Percentiles rank a stretch among this genome's conserved stretches.
phyloP scores from a whole-genome alignment of 2,329 filamentous ascomycete species.

The Allantophomopsis lycopodina region DNA sequence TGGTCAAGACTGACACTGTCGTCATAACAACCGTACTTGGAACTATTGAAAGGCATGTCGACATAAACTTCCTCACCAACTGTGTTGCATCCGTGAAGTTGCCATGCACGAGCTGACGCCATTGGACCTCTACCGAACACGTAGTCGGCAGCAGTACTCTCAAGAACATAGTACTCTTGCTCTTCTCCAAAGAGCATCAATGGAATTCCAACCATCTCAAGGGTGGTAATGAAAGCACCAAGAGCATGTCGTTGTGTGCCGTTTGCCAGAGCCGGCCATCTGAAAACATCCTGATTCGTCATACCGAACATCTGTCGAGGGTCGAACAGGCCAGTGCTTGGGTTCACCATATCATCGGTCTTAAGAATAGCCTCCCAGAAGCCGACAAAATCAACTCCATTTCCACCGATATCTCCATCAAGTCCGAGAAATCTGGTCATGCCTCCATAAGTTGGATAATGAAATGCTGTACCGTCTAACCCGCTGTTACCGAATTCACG shows the following conservation, averaged over 20 bases:
- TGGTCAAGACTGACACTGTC: slow-evolving; percentile 43
- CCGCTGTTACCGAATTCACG: slow-evolving; percentile 35
- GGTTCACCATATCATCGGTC: slow-evolving; percentile 45
- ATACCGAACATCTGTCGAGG: slow-evolving; percentile 50
- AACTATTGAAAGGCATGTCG: slow-evolving; percentile 39
- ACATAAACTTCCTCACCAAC: slow-evolving; percentile 41
- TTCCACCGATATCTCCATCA: slow-evolving; percentile 28
- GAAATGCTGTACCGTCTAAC: slow-evolving; percentile 45
- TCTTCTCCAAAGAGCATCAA: slow-evolving; percentile 50
- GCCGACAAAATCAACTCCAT: slow-evolving; percentile 28
- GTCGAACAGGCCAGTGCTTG: slow-evolving; percentile 44
- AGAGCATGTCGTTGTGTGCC: slow-evolving; percentile 42
- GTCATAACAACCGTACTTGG: slow-evolving; percentile 39
- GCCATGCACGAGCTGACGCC: slow-evolving; percentile 46
- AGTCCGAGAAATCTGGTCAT: slow-evolving; percentile 44
- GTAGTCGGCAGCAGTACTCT: slow-evolving; percentile 50
- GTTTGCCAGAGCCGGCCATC: slow-evolving; percentile 43
- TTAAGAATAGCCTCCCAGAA: slow-evolving; percentile 39
- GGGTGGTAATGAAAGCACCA: slow-evolving; percentile 40
- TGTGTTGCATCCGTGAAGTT: slow-evolving; percentile 47
- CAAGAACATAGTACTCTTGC: slow-evolving; percentile 48
- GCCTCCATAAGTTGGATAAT: slow-evolving; percentile 48
- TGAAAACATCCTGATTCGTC: slow-evolving; percentile 48
- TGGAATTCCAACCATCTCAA: slow-evolving; percentile 46
- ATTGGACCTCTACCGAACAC: slow-evolving; percentile 51